phyloP scores from a whole-genome alignment of 176 grass and related monocot genomes.

The Hsuehochloa calcarea region DNA sequence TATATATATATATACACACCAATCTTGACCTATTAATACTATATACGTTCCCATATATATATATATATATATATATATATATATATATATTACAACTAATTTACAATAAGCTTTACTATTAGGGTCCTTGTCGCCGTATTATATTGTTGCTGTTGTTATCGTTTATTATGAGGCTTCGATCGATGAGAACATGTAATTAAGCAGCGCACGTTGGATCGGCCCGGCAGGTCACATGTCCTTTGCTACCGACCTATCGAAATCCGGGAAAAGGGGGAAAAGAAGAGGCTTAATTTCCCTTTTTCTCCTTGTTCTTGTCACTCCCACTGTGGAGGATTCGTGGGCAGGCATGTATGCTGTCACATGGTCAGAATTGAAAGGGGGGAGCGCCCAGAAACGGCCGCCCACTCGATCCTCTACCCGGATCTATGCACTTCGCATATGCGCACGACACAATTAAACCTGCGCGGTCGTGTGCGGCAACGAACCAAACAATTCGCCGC shows the following conservation, averaged over 20 bases:
- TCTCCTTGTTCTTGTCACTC: background rate
- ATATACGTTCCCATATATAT: too few species aligned
- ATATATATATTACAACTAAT: too few species aligned
- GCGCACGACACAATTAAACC: accelerated
- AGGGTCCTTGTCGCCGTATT: background rate
- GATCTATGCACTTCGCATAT: background rate
- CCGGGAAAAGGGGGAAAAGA: background rate
- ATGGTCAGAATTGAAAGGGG: background rate
- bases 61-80: too few species aligned
- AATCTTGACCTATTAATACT: too few species aligned
- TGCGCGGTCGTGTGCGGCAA: too few species aligned
- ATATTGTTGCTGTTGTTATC: background rate
- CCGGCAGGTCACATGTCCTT: slow-evolving; percentile 25
- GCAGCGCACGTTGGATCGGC: slow-evolving; percentile 20
- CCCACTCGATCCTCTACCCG: background rate
- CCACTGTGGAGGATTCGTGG: slow-evolving; percentile 9
- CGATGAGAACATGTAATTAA: background rate
- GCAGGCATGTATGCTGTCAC: background rate
- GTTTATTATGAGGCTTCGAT: background rate
- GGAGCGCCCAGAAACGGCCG: background rate
- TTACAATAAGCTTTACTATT: background rate
- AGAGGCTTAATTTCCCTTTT: slow-evolving; percentile 21
- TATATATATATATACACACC: too few species aligned
- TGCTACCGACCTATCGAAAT: slow-evolving; percentile 26
- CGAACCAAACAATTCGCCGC: too few species aligned